Conservation (phyloP, 2,329 filamentous ascomycete species). For the Hypoxylon sp. region DNA sequence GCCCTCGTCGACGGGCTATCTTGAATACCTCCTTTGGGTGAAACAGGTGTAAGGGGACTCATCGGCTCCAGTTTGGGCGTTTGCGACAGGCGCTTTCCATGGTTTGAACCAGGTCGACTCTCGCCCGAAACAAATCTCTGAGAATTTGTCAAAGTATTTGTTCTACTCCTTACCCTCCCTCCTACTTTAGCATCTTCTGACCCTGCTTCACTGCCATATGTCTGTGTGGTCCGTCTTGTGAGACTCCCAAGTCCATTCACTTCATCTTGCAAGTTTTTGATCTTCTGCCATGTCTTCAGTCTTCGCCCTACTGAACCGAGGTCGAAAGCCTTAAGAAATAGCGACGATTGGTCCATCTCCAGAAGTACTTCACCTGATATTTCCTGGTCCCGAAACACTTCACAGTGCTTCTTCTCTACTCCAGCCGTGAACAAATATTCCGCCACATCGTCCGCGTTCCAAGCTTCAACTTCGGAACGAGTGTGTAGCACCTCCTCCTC, state of each 20-base stretch:
- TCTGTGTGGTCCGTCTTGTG: conserved; percentile 68
- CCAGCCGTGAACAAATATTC: conserved; percentile 89
- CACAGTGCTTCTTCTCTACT: conserved; percentile 90
- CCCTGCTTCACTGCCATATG: conserved; percentile 71
- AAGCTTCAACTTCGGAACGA: conserved; percentile 79
- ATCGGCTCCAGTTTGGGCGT: conserved; percentile 66
- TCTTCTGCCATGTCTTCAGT: conserved; percentile 96
- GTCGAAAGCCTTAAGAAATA: conserved; percentile 96
- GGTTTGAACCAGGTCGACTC: conserved; percentile 63
- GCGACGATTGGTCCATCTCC: conserved; percentile 93
- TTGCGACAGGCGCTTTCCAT: conserved; percentile 66
- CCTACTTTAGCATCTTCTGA: conserved; percentile 64
- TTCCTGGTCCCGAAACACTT: conserved; percentile 95
- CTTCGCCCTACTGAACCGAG: conserved; percentile 90
- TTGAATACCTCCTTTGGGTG: conserved; percentile 56
- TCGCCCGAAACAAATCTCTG: conserved; percentile 60
- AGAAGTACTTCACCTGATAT: conserved; percentile 94
- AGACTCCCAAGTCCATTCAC: conserved; percentile 68
- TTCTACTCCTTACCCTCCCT: conserved; percentile 66
- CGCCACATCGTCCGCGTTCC: conserved; percentile 86
- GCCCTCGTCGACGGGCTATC: conserved; percentile 63
- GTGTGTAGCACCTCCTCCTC: conserved; percentile 83
- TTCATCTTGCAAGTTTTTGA: conserved; percentile 91
- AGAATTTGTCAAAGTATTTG: conserved; percentile 69
- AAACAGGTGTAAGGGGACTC: conserved; percentile 60